Evolutionary conservation across 2,329 filamentous ascomycete species (phyloP).

Genomic region (Sclerotinia trifoliorum): DNA sequence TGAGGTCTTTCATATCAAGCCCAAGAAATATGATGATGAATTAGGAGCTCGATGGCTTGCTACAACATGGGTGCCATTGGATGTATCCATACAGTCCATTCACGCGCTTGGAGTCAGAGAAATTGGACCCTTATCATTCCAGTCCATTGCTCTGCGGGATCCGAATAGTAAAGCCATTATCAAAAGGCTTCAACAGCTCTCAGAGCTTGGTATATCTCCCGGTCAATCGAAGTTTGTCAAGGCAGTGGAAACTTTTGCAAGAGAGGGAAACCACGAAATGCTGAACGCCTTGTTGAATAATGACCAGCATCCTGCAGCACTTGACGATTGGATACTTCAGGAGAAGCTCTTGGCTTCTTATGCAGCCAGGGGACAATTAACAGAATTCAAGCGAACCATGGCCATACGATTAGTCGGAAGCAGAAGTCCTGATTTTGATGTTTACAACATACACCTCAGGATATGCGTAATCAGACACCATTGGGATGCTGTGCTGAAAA

Average conservation of each 20-base stretch:
- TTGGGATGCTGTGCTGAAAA: constrained; percentile 35
- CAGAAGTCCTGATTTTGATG: constrained; percentile 40
- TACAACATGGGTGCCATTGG: constrained; percentile 68
- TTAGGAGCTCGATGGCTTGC: constrained; percentile 82
- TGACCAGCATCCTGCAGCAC: constrained; percentile 64
- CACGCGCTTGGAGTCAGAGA: constrained; percentile 66
- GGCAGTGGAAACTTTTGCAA: constrained; percentile 63
- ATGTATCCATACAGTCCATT: constrained; percentile 69
- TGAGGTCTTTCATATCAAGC: constrained; percentile 36
- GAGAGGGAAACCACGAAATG: constrained; percentile 47
- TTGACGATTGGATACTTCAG: constrained; percentile 56
- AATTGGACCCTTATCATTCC: constrained; percentile 74
- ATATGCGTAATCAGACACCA: constrained; percentile 41
- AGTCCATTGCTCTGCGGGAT: constrained; percentile 71
- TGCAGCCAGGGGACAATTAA: constrained; percentile 50
- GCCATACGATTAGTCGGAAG: constrained; percentile 50
- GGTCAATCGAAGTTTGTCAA: constrained; percentile 63
- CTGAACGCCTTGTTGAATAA: constrained; percentile 44
- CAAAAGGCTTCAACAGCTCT: constrained; percentile 59
- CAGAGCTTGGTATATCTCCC: constrained; percentile 60
- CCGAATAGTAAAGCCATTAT: constrained; percentile 55
- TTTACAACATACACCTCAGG: constrained; percentile 50
- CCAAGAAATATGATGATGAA: constrained; percentile 60
- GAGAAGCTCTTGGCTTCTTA: constrained; percentile 53
- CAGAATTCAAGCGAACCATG: constrained; percentile 54